Conservation (phyloP, 2,329 filamentous ascomycete species). For the Pyricularia grisea region DNA sequence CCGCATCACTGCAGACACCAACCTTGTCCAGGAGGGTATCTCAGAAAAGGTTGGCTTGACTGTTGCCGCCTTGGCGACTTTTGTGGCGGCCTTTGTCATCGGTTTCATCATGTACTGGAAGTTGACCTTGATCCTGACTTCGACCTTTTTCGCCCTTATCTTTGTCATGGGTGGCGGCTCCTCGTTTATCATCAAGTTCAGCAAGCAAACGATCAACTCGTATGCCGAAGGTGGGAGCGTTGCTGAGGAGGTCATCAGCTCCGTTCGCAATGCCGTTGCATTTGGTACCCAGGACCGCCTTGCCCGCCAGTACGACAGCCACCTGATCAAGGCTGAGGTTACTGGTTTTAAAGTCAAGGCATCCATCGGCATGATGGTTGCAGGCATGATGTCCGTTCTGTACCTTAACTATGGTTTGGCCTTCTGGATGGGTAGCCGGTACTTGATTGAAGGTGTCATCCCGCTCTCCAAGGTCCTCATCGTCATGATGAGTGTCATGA, state of each 20-base stretch:
- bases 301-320: conserved; percentile 73
- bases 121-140: conserved; percentile 77
- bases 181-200: conserved; percentile 68
- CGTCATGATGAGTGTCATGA: conserved; percentile 84
- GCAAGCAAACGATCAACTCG: conserved; percentile 65
- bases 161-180: conserved; percentile 67
- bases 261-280: conserved; percentile 82
- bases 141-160: conserved; percentile 72
- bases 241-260: conserved; percentile 90
- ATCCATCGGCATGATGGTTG: conserved; percentile 68
- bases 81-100: conserved; percentile 82
- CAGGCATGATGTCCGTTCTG: conserved; percentile 58
- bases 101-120: conserved; percentile 91
- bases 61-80: conserved; percentile 67
- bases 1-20: conserved; percentile 88
- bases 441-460: conserved; percentile 57
- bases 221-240: conserved; percentile 81
- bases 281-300: conserved; percentile 91
- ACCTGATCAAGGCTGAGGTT: conserved; percentile 63
- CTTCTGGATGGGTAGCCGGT: conserved; percentile 84
- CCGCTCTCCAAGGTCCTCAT: conserved; percentile 65
- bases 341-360: conserved; percentile 71
- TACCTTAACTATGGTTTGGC: conserved; percentile 79
- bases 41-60: conserved; percentile 82
- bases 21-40: conserved; percentile 86